Evolutionary conservation across 208 protist species (phyloP).

Genomic region (Herpetomonas samuelpessoai): DNA sequence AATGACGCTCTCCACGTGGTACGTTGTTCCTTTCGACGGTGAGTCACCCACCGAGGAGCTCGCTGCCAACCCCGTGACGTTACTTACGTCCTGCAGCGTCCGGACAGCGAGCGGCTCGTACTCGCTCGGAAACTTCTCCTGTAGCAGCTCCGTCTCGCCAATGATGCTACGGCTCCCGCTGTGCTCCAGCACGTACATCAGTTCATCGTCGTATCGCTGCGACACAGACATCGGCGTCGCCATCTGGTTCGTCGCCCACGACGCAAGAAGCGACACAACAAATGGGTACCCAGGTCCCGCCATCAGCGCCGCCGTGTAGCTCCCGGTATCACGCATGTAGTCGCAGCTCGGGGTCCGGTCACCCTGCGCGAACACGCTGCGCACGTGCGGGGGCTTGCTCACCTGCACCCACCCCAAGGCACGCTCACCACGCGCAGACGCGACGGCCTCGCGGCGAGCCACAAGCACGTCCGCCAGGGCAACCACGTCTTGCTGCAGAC

Average conservation of each 20-base stretch:
- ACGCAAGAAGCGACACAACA: constrained; percentile 70
- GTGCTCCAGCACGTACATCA: constrained; percentile 83
- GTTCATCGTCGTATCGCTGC: constrained; percentile 67
- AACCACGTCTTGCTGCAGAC: constrained; percentile 78
- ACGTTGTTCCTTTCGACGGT: constrained; percentile 19
- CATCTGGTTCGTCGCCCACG: constrained; percentile 77
- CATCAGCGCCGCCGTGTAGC: constrained; percentile 60
- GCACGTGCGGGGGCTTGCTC: constrained; percentile 40
- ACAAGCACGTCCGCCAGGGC: constrained; percentile 58
- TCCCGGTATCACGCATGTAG: constrained; percentile 58
- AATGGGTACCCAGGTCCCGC: constrained; percentile 65
- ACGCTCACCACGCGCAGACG: constrained; percentile 22
- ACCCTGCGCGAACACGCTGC: constrained; percentile 64
- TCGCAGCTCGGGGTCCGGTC: constrained; percentile 63
- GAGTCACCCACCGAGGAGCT: not conserved
- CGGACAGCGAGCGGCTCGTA: constrained; percentile 47
- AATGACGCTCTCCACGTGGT: constrained; percentile 52
- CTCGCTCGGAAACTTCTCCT: constrained; percentile 53
- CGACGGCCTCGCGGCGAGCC: constrained; percentile 44
- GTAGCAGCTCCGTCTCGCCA: constrained; percentile 42
- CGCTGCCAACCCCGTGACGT: constrained; percentile 4
- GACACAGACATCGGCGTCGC: constrained; percentile 68
- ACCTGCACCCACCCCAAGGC: constrained; percentile 69
- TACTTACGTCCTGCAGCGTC: constrained; percentile 15
- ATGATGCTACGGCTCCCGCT: constrained; percentile 56